Evolutionary conservation across 257 asterid species (phyloP).

Genomic region (Solanum medicagineum): DNA sequence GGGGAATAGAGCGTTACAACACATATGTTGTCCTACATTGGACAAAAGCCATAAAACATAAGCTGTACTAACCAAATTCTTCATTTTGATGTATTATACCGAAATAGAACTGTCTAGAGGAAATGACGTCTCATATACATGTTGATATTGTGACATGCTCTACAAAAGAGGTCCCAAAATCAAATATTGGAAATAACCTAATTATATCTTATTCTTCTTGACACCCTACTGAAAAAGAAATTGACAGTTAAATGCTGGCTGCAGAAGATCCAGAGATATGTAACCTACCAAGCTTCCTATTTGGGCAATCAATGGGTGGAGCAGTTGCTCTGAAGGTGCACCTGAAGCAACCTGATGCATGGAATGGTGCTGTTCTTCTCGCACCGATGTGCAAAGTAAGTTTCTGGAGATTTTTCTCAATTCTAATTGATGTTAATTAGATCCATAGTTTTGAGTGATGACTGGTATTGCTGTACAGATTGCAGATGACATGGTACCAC

Average conservation of each 20-base stretch:
- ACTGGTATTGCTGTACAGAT: conserved; percentile 27
- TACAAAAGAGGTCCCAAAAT: neutral
- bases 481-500: conserved; percentile 83
- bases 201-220: neutral
- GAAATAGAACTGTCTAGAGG: neutral
- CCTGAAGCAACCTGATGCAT: conserved; percentile 38
- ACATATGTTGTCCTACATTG: neutral
- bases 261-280: conserved; percentile 38
- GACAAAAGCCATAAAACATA: neutral
- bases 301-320: conserved; percentile 88
- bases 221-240: neutral
- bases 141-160: neutral
- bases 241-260: neutral
- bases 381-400: conserved; percentile 80
- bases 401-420: neutral
- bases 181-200: neutral
- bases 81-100: neutral
- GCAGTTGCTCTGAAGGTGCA: conserved; percentile 56
- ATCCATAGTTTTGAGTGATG: neutral
- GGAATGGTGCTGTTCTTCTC: conserved; percentile 62
- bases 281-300: conserved; percentile 31
- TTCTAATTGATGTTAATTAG: neutral
- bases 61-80: neutral
- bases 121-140: neutral
- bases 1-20: neutral